Percentiles rank a stretch among this genome's conserved stretches.
Conservation (phyloP, 139 green algal species). For the Closterium sp. region DNA sequence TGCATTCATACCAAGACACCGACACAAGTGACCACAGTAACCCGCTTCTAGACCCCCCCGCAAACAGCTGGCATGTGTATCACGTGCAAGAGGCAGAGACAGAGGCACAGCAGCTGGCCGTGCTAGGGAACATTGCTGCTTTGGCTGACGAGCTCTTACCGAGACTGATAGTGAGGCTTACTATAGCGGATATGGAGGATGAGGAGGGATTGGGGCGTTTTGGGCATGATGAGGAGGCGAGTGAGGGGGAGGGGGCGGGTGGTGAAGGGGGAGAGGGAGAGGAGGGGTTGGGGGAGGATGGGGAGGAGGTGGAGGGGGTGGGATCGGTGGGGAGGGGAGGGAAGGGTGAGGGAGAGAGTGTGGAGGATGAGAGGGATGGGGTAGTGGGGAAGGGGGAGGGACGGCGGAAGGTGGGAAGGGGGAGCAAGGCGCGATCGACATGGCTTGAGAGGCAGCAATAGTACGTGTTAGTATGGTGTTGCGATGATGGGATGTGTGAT, state of each 20-base stretch:
- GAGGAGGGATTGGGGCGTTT: neutral
- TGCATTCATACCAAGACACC: no score
- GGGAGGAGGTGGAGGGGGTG: neutral
- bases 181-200: neutral
- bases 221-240: neutral
- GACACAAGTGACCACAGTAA: neutral
- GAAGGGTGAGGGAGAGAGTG: no score
- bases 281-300: neutral
- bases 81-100: neutral
- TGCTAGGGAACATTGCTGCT: neutral
- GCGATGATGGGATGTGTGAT: neutral
- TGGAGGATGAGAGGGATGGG: no score
- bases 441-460: neutral
- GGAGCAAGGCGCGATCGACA: neutral
- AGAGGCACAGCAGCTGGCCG: conserved; percentile 6
- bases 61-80: neutral
- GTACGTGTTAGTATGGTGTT: neutral
- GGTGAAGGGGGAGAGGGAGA: neutral
- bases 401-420: neutral
- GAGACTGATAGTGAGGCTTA: neutral
- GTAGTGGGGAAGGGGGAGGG: neutral
- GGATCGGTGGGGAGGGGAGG: neutral
- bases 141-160: neutral
- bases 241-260: neutral
- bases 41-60: neutral